Evolutionary conservation across 1,284 basidiomycete species (phyloP).

Genomic region (Ganoderma leucocontextum): DNA sequence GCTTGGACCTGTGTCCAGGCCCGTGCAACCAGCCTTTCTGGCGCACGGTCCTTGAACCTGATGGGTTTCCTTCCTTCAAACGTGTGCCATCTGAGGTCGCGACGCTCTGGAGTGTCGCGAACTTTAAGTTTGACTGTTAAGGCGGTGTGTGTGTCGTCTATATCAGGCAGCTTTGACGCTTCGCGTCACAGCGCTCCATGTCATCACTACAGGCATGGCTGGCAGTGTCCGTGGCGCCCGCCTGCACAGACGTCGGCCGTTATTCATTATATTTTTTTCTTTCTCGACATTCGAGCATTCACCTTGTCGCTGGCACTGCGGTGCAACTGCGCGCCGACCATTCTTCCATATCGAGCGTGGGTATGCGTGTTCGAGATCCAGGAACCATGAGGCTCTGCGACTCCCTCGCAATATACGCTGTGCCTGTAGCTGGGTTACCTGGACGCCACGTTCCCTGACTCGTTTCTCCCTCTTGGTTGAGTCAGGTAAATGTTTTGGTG

Average conservation of each 20-base stretch:
- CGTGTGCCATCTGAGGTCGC: not conserved
- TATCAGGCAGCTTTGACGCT: constrained; percentile 1
- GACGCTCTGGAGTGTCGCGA: not conserved
- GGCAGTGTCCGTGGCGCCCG: not conserved
- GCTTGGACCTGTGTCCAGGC: not conserved
- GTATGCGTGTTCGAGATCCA: not conserved
- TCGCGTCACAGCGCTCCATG: not conserved
- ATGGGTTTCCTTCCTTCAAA: not conserved
- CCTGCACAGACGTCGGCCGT: not conserved
- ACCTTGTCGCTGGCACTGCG: not conserved
- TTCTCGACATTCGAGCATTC: constrained; percentile 5
- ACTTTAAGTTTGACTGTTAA: not conserved
- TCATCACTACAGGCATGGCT: not conserved
- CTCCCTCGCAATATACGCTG: not conserved
- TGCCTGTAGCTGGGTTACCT: not conserved
- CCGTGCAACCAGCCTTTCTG: not conserved
- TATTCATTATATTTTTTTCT: not conserved
- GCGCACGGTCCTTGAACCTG: not conserved
- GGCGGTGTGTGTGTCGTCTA: not conserved
- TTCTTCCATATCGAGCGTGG: not conserved
- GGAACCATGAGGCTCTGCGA: not conserved
- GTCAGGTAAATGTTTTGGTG: not conserved
- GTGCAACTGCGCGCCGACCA: not conserved
- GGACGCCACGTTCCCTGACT: not conserved
- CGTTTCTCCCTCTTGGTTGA: not conserved